Percentiles rank a stretch among this genome's conserved stretches.
phyloP scores from a whole-genome alignment of 2,329 filamentous ascomycete species.

The Calycina herbarum region DNA sequence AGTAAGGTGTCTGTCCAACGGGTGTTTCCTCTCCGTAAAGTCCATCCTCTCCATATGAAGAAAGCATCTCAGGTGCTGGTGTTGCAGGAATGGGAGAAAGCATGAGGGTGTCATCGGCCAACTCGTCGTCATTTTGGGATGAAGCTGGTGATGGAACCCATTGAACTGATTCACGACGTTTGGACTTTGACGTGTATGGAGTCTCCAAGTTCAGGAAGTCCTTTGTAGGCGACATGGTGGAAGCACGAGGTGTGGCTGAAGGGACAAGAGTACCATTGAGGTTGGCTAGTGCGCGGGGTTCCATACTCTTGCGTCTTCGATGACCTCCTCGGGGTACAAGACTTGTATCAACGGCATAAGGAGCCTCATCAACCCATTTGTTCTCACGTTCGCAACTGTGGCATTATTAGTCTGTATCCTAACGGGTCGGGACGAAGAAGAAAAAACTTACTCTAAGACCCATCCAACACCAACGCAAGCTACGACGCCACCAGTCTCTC shows the following conservation, averaged over 20 bases:
- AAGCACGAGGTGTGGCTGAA: constrained; percentile 31
- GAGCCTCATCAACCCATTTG: constrained; percentile 71
- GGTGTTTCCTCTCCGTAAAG: constrained; percentile 36
- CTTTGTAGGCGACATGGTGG: constrained; percentile 35
- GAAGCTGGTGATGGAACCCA: constrained; percentile 33
- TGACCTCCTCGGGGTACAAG: constrained; percentile 68
- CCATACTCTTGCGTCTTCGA: constrained; percentile 78
- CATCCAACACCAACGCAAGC: constrained; percentile 86
- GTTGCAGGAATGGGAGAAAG: constrained; percentile 37
- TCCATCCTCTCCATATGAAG: constrained; percentile 34
- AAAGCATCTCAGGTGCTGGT: constrained; percentile 35
- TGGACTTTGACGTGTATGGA: constrained; percentile 33
- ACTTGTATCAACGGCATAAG: constrained; percentile 68
- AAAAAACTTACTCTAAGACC: constrained; percentile 75
- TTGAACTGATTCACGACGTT: constrained; percentile 35
- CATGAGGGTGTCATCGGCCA: constrained; percentile 29
- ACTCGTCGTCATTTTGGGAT: constrained; percentile 20
- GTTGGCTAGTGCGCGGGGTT: constrained; percentile 69
- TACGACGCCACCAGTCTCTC: constrained; percentile 69
- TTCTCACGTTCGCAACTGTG: constrained; percentile 72
- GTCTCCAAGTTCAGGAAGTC: constrained; percentile 35
- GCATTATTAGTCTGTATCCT: constrained; percentile 31
- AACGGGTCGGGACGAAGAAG: background rate
- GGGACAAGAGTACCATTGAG: constrained; percentile 63
- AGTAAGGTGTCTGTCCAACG: constrained; percentile 35